A percentile compares a stretch with the other conserved stretches of the same genome.
Evolutionary conservation across 2,329 filamentous ascomycete species (phyloP).

Genomic region (Colletotrichum orbiculare): DNA sequence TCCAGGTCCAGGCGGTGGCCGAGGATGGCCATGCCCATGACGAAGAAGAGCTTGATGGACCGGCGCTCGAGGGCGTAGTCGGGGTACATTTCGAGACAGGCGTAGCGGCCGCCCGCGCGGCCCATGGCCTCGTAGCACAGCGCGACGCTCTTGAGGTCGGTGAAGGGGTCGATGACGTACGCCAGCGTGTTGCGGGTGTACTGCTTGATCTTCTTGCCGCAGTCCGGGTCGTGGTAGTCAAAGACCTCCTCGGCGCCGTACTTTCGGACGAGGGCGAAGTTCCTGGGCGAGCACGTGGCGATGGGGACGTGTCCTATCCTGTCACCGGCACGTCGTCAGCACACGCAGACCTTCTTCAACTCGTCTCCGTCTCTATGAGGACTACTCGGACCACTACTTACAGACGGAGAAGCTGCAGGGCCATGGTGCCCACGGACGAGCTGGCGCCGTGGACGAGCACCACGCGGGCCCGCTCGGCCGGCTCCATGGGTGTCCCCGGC

Average conservation of each 20-base stretch:
- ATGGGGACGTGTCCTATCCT: slow-evolving; percentile 4
- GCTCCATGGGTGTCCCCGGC: slow-evolving; percentile 35
- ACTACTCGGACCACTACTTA: neutral
- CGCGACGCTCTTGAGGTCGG: slow-evolving; percentile 43
- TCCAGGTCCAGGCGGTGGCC: neutral
- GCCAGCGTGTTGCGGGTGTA: slow-evolving; percentile 51
- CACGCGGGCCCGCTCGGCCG: slow-evolving; percentile 25
- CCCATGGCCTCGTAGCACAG: slow-evolving; percentile 53
- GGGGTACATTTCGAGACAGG: neutral
- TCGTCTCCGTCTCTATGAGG: neutral
- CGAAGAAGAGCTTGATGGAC: neutral
- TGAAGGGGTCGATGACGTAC: slow-evolving; percentile 52
- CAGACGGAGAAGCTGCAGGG: slow-evolving; percentile 39
- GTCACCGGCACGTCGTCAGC: neutral
- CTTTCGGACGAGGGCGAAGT: slow-evolving; percentile 48
- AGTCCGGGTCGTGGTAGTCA: slow-evolving; percentile 47
- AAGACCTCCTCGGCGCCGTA: slow-evolving; percentile 55
- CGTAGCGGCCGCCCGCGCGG: slow-evolving; percentile 16
- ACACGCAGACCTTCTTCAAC: neutral
- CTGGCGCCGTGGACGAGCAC: slow-evolving; percentile 41
- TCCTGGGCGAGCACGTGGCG: slow-evolving; percentile 42
- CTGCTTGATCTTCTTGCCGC: slow-evolving; percentile 45
- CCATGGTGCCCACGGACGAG: slow-evolving; percentile 38
- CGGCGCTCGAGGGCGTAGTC: neutral
- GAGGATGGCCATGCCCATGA: neutral